Conservation (phyloP, 768 basidiomycete species). For the Tylopilus subfusipes region DNA sequence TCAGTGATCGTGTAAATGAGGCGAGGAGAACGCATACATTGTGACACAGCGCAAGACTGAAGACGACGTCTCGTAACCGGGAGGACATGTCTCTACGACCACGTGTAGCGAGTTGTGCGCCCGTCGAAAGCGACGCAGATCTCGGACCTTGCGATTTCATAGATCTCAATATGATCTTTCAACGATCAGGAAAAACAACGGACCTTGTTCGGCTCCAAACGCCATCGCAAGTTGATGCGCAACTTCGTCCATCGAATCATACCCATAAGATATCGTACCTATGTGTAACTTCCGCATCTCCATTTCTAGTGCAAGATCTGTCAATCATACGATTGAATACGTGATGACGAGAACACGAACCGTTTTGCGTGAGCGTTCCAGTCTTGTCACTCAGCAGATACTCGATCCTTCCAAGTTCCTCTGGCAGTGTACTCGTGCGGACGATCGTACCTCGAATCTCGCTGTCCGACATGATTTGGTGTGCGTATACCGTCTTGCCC, state of each 20-base stretch:
- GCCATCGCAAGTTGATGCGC: constrained; percentile 85
- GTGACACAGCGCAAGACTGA: constrained; percentile 93
- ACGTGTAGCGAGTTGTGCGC: constrained; percentile 76
- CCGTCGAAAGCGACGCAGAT: constrained; percentile 64
- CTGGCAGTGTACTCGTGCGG: constrained; percentile 94
- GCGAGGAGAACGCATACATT: constrained; percentile 55
- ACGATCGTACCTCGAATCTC: constrained; percentile 97
- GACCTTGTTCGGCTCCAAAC: constrained; percentile 69
- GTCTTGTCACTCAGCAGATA: constrained; percentile 98
- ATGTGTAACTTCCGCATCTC: constrained; percentile 99
- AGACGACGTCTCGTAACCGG: constrained; percentile 85
- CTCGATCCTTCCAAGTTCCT: constrained; percentile 93
- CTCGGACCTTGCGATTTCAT: constrained; percentile 37
- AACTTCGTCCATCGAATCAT: constrained; percentile 99
- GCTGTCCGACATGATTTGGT: constrained; percentile 87
- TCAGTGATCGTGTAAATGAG: not conserved
- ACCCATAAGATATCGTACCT: constrained; percentile 97
- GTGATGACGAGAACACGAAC: constrained; percentile 39
- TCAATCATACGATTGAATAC: not conserved
- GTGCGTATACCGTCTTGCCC: constrained; percentile 98
- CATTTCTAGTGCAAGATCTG: constrained; percentile 65
- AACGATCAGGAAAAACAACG: not conserved
- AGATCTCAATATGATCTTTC: not conserved
- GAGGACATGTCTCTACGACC: constrained; percentile 95
- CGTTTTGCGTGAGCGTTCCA: constrained; percentile 96